Conservation (phyloP, 371 early-diverging fungal genomes). For the Dinochytrium kinnereticum region DNA sequence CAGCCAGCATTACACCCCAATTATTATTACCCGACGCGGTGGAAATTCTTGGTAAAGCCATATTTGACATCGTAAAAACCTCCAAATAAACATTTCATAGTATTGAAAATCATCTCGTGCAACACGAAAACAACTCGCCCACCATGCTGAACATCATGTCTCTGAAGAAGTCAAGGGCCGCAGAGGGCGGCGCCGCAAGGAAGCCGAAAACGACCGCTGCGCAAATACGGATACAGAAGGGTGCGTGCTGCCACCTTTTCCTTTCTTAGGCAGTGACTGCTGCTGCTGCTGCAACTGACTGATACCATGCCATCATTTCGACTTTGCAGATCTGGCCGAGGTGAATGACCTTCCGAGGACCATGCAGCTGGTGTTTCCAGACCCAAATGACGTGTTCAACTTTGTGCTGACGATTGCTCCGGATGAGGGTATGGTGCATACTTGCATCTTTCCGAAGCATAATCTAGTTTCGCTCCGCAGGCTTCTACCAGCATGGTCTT, state of each 20-base stretch:
- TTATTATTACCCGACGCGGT: no score
- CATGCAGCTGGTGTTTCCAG: conserved; percentile 78
- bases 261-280: no score
- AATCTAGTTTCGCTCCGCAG: conserved; percentile 46
- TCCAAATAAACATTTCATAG: neutral
- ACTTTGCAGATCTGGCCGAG: conserved; percentile 91
- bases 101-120: neutral
- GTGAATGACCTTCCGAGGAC: conserved; percentile 79
- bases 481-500: conserved; percentile 92
- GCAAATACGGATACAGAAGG: conserved; percentile 92
- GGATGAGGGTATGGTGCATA: conserved; percentile 75
- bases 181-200: conserved; percentile 66
- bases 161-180: conserved; percentile 67
- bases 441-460: neutral
- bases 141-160: conserved; percentile 88
- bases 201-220: conserved; percentile 88
- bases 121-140: neutral
- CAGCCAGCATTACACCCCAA: no score
- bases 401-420: conserved; percentile 86
- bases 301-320: conserved; percentile 9
- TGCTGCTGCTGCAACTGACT: neutral
- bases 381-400: conserved; percentile 82
- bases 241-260: conserved; percentile 47
- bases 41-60: no score
- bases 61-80: no score